Base-by-base conservation (phyloP, 257 asterid genomes). In the Leonotis leonurus region DNA sequence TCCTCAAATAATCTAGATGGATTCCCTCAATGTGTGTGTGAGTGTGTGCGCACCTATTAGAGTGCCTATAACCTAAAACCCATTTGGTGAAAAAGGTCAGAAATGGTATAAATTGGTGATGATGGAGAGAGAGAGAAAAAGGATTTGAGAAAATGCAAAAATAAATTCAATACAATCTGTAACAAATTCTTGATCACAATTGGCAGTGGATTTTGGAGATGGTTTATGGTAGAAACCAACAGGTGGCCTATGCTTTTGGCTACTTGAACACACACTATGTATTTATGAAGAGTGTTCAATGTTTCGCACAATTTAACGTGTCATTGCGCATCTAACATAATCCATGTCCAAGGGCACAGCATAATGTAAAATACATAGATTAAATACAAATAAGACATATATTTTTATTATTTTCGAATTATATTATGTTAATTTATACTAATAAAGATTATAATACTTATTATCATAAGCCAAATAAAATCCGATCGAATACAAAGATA, bases 61-160 rank as follows among this genome's bases (percentile, higher is more conserved):
- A 45, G 43, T 48, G 30, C 30, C 71, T 73, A 77, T 39, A 53
- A 36, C 68, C 65, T 67, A 70, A 71, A 66, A 49, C 81, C 78
- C 85, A 80, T 74, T 72, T 69, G 73, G 67, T 65, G 76, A 73
- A 76, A 74, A 70, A 43, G 72, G 78, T 43, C 71, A 79, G 78
- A 75, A 75, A 83, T 75, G 70, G 77, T 70, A 64, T 36, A 51
- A 55, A 76, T 71, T 44, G 71, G 63, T 29, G 67, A 75, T 71
- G 63, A 20, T 65, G 16, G 74, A 60, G 67, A 62, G 58, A 58
- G 29, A 14, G 16, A 41, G 7, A 40, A 35, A 20, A 35, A 24
- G 11, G 17, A 51, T 6, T 2, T 8, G 39, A 33, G 39, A 58
- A 68, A 27, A 56, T 30, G 67, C 60, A 46, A 63, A 33, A 30